Conservation (phyloP, 2,329 filamentous ascomycete species). For the Pseudogymnoascus sp. region DNA sequence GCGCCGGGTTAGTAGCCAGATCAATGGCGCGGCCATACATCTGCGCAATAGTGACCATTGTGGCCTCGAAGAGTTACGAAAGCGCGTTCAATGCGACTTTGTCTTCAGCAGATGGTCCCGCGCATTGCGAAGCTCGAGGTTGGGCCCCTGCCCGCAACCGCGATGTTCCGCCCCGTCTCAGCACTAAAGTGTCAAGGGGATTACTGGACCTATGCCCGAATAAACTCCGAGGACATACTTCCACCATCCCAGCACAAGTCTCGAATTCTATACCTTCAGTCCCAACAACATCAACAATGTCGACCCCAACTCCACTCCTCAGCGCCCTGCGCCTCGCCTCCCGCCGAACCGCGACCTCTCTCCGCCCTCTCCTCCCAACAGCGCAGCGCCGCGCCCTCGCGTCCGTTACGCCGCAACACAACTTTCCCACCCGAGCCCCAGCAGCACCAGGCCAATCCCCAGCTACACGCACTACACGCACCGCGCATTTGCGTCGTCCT, state of each 20-base stretch:
- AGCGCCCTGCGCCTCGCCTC: constrained; percentile 1
- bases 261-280: not conserved
- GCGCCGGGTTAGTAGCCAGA: constrained; percentile 46
- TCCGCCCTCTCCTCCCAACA: not conserved
- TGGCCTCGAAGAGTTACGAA: not conserved
- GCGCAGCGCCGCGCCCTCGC: not conserved
- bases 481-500: not conserved
- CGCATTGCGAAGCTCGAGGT: not conserved
- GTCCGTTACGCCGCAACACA: not conserved
- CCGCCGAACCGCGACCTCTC: not conserved
- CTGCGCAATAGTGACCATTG: constrained; percentile 2
- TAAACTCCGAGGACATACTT: not conserved
- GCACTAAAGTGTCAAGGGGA: not conserved
- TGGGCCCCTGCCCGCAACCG: constrained; percentile 6
- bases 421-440: not conserved
- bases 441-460: not conserved
- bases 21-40: constrained; percentile 24
- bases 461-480: not conserved
- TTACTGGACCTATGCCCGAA: not conserved
- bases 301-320: not conserved
- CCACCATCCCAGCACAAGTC: not conserved
- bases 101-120: not conserved
- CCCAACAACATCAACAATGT: not conserved
- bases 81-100: constrained; percentile 1
- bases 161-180: constrained; percentile 5